Evolutionary conservation across 148 eudicot genomes (phyloP).

Genomic region (Chenopodium quinoa): DNA sequence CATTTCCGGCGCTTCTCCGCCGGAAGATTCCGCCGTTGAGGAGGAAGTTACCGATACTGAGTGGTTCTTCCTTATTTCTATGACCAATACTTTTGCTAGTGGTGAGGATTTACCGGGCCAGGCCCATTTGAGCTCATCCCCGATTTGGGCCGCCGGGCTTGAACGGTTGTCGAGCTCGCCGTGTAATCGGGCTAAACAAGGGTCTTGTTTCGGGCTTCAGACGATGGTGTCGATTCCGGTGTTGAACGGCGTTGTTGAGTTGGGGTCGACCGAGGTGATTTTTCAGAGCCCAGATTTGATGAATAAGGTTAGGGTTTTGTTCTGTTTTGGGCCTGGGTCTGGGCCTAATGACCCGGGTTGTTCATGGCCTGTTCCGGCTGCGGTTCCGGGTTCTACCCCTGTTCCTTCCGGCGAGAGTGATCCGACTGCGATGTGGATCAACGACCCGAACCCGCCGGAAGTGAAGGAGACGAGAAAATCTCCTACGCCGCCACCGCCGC

Average conservation of each 20-base stretch:
- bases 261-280: slow-evolving; percentile 65
- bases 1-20: slow-evolving; percentile 46
- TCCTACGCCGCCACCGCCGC: slow-evolving; percentile 2
- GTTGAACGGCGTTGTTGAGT: slow-evolving; percentile 56
- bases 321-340: slow-evolving; percentile 25
- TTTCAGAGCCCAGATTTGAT: slow-evolving; percentile 44
- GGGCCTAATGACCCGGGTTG: slow-evolving; percentile 11
- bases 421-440: slow-evolving; percentile 72
- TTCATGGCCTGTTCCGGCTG: background rate
- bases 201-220: slow-evolving; percentile 45
- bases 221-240: slow-evolving; percentile 68
- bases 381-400: background rate
- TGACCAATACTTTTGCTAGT: slow-evolving; percentile 59
- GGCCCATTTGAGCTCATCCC: slow-evolving; percentile 32
- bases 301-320: slow-evolving; percentile 46
- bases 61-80: slow-evolving; percentile 78
- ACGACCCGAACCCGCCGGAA: slow-evolving; percentile 42
- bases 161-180: slow-evolving; percentile 38
- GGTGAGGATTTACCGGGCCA: slow-evolving; percentile 76
- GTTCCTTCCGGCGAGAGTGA: slow-evolving; percentile 38
- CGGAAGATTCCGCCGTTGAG: slow-evolving; percentile 34
- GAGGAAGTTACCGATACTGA: slow-evolving; percentile 83
- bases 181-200: slow-evolving; percentile 62
- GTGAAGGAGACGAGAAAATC: slow-evolving; percentile 23
- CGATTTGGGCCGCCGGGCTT: slow-evolving; percentile 65